Evolutionary conservation across 2,329 filamentous ascomycete genomes (phyloP).

Genomic region (Phialophora expanda): DNA sequence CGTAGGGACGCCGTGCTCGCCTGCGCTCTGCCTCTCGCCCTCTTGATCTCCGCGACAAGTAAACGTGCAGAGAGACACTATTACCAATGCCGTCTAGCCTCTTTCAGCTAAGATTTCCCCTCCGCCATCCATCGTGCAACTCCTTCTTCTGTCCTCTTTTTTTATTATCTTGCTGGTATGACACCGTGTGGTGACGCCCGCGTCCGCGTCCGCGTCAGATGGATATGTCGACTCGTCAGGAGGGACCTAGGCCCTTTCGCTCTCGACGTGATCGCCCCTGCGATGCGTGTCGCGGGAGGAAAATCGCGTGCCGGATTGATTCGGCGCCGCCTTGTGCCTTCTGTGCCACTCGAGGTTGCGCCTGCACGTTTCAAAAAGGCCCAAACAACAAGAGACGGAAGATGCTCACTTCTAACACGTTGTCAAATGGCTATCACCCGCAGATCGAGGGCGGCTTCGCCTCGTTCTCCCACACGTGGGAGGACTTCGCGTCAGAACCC

Average conservation of each 20-base stretch:
- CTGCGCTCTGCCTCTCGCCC: neutral
- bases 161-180: neutral
- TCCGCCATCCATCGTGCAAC: neutral
- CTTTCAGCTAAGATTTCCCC: conserved; percentile 21
- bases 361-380: conserved; percentile 22
- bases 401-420: neutral
- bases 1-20: neutral
- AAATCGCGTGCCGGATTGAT: conserved; percentile 28
- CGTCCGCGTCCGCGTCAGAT: conserved; percentile 2
- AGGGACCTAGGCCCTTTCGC: conserved; percentile 32
- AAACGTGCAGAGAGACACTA: conserved; percentile 1
- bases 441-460: neutral
- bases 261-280: conserved; percentile 27
- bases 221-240: conserved; percentile 17
- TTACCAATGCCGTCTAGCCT: conserved; percentile 14
- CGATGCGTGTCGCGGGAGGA: conserved; percentile 22
- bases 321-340: conserved; percentile 24
- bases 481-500: conserved; percentile 8
- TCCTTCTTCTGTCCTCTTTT: neutral
- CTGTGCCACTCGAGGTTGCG: conserved; percentile 22
- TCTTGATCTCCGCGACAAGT: neutral
- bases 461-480: conserved; percentile 15
- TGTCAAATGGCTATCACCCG: neutral
- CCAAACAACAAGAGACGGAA: conserved; percentile 21
- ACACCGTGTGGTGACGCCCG: neutral